Evolutionary conservation across 441 rosid genomes (phyloP).

Genomic region (Pelargonium australe): DNA sequence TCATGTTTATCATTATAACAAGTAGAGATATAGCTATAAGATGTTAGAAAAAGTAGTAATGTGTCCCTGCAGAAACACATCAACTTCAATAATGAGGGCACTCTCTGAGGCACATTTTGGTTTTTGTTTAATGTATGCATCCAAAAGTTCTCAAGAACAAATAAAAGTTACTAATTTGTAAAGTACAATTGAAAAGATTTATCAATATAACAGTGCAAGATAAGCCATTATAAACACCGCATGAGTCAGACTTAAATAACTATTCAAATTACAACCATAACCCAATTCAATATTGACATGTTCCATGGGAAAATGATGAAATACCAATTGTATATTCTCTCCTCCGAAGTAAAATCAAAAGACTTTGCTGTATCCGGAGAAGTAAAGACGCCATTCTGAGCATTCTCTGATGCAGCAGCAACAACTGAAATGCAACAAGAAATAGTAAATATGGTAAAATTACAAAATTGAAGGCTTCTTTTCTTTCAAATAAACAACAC

Average conservation of each 20-base stretch:
- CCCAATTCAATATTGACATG: not conserved
- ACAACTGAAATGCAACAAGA: conserved; percentile 34
- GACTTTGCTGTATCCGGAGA: conserved; percentile 77
- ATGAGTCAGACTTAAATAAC: not conserved
- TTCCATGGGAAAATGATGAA: not conserved
- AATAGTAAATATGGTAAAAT: not conserved
- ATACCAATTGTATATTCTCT: conserved; percentile 83
- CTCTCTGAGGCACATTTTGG: not conserved
- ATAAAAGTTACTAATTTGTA: not conserved
- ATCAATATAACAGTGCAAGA: not conserved
- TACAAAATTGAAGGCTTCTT: not conserved
- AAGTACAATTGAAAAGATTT: not conserved
- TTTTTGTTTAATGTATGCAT: not conserved
- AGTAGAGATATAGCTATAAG: not conserved
- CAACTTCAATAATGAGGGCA: conserved; percentile 1
- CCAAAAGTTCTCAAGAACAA: not conserved
- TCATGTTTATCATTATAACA: too few species aligned
- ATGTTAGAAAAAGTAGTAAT: not conserved
- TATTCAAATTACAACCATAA: not conserved
- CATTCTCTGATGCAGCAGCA: conserved; percentile 43
- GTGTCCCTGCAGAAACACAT: not conserved
- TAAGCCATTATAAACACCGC: not conserved
- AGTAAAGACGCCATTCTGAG: conserved; percentile 47
- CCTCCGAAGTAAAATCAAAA: conserved; percentile 85
- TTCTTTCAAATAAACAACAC: not conserved